These are phyloP conservation scores for Glebionis coronaria DNA, from an alignment of 129 eudicot species.

Conservation along the genomic window DNA sequence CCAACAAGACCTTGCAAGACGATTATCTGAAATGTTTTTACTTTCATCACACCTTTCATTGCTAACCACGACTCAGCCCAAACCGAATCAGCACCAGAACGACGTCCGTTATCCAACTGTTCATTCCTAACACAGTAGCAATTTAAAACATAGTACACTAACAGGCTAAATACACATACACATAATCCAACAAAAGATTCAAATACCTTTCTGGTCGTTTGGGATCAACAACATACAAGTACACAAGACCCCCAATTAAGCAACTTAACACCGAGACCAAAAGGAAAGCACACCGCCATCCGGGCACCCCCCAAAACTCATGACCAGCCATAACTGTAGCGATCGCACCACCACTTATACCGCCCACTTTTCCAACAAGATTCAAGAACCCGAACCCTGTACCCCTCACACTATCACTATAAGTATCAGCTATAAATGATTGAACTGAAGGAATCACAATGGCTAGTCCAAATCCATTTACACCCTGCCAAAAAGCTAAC, in stretches of 20 bases:
- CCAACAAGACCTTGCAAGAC: constrained; percentile 97
- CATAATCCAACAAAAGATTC: constrained; percentile 10
- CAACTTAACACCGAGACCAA: constrained; percentile 67
- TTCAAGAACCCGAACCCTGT: constrained; percentile 78
- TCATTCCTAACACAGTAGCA: constrained; percentile 44
- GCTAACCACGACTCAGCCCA: constrained; percentile 93
- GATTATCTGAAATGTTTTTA: constrained; percentile 86
- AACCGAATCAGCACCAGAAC: constrained; percentile 40
- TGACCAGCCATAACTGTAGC: constrained; percentile 95
- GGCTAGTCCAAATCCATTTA: constrained; percentile 89
- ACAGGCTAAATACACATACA: not conserved
- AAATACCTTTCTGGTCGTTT: constrained; percentile 50
- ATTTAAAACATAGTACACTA: not conserved
- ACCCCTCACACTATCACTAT: constrained; percentile 75
- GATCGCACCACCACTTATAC: constrained; percentile 93
- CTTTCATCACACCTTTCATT: constrained; percentile 66
- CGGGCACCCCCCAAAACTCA: constrained; percentile 76
- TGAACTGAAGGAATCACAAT: constrained; percentile 98
- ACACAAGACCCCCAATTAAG: constrained; percentile 68
- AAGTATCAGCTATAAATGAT: constrained; percentile 93
- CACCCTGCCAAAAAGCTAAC: constrained; percentile 87
- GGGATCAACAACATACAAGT: constrained; percentile 77
- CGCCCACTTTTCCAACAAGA: constrained; percentile 87
- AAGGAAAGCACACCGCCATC: constrained; percentile 85
- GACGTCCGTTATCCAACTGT: constrained; percentile 40